Evolutionary conservation across 139 green algal genomes (phyloP), one percentile per base, ranked within the genome.

Genomic region (Chlorella sp.): DNA sequence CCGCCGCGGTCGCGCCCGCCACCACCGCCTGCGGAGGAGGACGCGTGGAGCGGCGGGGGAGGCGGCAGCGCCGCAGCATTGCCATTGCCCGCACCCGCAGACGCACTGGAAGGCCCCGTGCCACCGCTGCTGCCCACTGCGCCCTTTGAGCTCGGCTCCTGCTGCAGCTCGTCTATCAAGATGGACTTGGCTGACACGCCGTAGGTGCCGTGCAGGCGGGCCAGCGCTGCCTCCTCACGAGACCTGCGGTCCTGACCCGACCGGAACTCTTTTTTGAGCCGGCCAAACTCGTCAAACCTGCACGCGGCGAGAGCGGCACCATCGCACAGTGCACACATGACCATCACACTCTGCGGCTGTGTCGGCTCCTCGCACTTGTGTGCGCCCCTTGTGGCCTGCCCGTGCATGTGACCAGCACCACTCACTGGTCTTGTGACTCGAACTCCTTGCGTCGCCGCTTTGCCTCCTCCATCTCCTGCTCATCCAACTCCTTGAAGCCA

Each of bases 221-320:
- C 85, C 67, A 94, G 81, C 1, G 89, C 89, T n/a, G 89, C 89
- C 55, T 72, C 73, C 74, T 94, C 89, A 0, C 89, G 77, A 1
- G 82, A 82, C 31, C 76, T 80, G 2, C 82, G 74, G 80, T 93
- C 85, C 27, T 81, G 80, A 36, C 80, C 80, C 33, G 60, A 36
- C 2, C 75, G 35, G 55, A 79, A 77, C 73, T 87, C 73, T 75
- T 87, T 89, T 80, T 92, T 92, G 2, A 88, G 67, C 31, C 90
- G 83, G 23, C 90, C 90, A 83, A 91, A 95, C 78, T 95, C 90
- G 66, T 95, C 90, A 55, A 89, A 94, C 73, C 85, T 94, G 78
- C 49, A 31, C 2, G 20, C 33, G 22, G n/a, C 23, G n/a, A n/a
- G n/a, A n/a, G 55, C 10, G 17, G 10, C 10, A 55, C 42, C 42